Evolutionary conservation across 495 filamentous ascomycete genomes (phyloP).

Genomic region (Sporormia fimetaria): DNA sequence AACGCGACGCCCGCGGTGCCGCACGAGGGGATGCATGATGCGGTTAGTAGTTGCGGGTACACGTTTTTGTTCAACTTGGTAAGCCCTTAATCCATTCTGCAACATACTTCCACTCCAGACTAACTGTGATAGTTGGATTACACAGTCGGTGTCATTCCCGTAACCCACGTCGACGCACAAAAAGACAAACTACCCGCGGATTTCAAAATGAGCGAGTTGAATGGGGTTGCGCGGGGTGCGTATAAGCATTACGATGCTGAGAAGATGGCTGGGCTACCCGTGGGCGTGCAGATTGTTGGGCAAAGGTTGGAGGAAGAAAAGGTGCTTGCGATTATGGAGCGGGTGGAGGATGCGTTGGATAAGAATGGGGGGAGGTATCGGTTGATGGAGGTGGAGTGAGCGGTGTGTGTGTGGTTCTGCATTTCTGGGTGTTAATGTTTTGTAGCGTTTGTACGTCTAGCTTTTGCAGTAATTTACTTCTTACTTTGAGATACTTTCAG

Average conservation of each 20-base stretch:
- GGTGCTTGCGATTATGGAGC: constrained; percentile 74
- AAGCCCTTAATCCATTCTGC: constrained; percentile 18
- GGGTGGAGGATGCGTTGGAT: constrained; percentile 62
- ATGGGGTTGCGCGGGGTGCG: constrained; percentile 68
- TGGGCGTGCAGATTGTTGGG: constrained; percentile 78
- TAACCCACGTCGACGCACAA: constrained; percentile 66
- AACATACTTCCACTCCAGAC: too few species aligned
- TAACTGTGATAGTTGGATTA: constrained; percentile 65
- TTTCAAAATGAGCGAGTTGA: constrained; percentile 52
- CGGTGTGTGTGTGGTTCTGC: not conserved
- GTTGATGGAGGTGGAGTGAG: constrained; percentile 48
- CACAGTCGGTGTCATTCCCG: constrained; percentile 69
- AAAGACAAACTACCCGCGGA: constrained; percentile 52
- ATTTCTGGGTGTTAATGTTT: too few species aligned
- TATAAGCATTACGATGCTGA: constrained; percentile 79
- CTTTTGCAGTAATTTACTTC: too few species aligned
- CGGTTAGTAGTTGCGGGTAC: constrained; percentile 83
- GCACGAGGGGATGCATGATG: constrained; percentile 74
- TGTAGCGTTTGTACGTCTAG: too few species aligned
- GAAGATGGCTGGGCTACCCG: constrained; percentile 78
- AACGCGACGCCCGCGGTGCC: constrained; percentile 88
- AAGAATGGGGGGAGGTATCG: constrained; percentile 49
- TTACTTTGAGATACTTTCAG: too few species aligned
- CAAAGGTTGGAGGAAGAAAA: constrained; percentile 84
- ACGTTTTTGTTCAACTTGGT: constrained; percentile 91